Base-by-base conservation (phyloP, 768 basidiomycete species). In the Serendipita sp. region DNA sequence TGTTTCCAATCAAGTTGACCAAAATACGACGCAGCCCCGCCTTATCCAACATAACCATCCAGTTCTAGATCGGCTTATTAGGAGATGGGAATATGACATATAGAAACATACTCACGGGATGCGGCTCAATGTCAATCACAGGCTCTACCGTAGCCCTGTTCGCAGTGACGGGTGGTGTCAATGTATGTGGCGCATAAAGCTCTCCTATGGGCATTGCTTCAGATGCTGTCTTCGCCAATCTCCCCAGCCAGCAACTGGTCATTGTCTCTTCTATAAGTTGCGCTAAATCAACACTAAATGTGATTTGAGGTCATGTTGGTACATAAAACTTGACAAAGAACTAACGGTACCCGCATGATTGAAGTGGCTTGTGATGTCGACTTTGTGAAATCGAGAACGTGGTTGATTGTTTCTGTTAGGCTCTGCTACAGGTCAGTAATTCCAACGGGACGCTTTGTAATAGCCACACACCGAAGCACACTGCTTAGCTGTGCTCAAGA, bases 1-100 rank as follows among this genome's bases (percentile, higher is more conserved):
- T 91, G 73, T 96, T 96, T 15, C 93, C 91, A 69, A 96, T 91
- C 44, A 97, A 74, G 72, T 97, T 97, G 91, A 96, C 95, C 67
- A 96, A 73, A 11, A 96, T 85, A 32, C 94, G 82, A 35, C 94
- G 83, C 67, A 96, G 85, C 13, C 94, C 94, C 35, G 91, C 93
- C 72, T 88, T 91, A 74, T 97, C 94, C 72, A 89, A 92, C 70
- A 84, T 85, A 34, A 95, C 75, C 5, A 76, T 75, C 93, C 93
- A 97, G 1, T 90, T 90, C 88, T 93, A 66, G 63, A 32, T 65
- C n/a, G 44, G 5, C 23, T 44, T 18, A 35, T 18, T 35, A 38
- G 30, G 38, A 18, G 16, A 15, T n/a, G n/a, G 8, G 35, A 35
- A 10, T n/a, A 2, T 23, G 28, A n/a, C 10, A 3, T 3, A 60